phyloP scores from a whole-genome alignment of 768 basidiomycete species.

The Asterophora parasitica region DNA sequence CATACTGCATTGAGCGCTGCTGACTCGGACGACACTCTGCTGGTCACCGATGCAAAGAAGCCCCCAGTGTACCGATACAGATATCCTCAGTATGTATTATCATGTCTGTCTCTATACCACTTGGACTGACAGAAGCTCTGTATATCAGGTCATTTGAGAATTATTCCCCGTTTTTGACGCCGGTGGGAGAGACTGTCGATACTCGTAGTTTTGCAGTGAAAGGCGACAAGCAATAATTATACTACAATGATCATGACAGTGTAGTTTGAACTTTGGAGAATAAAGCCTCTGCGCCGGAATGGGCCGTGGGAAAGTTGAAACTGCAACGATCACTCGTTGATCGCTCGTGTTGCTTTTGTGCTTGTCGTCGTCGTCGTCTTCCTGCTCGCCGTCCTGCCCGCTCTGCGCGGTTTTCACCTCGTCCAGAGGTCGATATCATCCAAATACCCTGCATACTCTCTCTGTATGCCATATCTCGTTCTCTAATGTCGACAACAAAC shows the following conservation, averaged over 20 bases:
- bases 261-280: background rate
- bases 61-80: slow-evolving; percentile 57
- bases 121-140: slow-evolving; percentile 6
- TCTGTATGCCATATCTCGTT: slow-evolving; percentile 11
- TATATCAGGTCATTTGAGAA: slow-evolving; percentile 48
- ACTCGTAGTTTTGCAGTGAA: slow-evolving; percentile 29
- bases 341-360: slow-evolving; percentile 10
- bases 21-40: slow-evolving; percentile 35
- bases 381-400: slow-evolving; percentile 5
- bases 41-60: slow-evolving; percentile 40
- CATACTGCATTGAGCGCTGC: slow-evolving; percentile 47
- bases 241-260: slow-evolving; percentile 1
- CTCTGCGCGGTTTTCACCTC: background rate
- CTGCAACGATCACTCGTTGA: slow-evolving; percentile 16
- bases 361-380: background rate
- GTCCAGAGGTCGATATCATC: slow-evolving; percentile 8
- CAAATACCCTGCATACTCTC: slow-evolving; percentile 6
- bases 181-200: slow-evolving; percentile 48
- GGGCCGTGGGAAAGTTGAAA: slow-evolving; percentile 16
- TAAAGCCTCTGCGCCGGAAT: background rate
- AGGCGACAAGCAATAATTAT: slow-evolving; percentile 22
- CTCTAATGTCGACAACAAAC: slow-evolving; percentile 21
- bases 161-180: slow-evolving; percentile 53
- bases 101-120: background rate
- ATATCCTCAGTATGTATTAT: slow-evolving; percentile 65